Conservation (phyloP, 2,329 filamentous ascomycete species). For the Thelonectria olida region DNA sequence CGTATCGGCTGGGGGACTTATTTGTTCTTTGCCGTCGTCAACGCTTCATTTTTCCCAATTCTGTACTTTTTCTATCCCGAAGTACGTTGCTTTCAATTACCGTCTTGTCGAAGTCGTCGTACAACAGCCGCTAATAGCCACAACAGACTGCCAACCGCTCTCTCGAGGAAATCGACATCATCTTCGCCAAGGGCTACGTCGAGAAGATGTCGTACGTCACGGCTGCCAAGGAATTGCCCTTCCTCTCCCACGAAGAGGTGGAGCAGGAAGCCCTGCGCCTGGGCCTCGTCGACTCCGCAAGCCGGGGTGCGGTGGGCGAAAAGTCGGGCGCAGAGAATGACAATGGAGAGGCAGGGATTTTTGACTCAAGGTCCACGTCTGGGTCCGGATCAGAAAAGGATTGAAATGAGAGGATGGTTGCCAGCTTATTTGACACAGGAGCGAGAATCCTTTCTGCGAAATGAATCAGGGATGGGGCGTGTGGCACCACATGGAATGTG, state of each 20-base stretch:
- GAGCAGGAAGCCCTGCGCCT: conserved; percentile 54
- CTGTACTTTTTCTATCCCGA: conserved; percentile 59
- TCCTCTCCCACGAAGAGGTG: conserved; percentile 60
- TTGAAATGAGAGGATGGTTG: neutral
- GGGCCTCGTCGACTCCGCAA: conserved; percentile 28
- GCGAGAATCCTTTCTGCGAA: too few species aligned
- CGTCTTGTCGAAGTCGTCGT: too few species aligned
- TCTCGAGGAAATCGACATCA: conserved; percentile 66
- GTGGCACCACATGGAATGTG: too few species aligned
- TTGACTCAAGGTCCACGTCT: neutral
- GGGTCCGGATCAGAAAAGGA: conserved; percentile 11
- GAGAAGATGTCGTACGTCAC: conserved; percentile 69
- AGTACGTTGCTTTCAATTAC: conserved; percentile 6
- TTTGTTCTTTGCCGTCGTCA: conserved; percentile 61
- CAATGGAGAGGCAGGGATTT: neutral
- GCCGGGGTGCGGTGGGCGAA: conserved; percentile 30
- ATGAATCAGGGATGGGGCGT: too few species aligned
- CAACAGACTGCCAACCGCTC: conserved; percentile 48
- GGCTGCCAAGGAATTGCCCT: conserved; percentile 65
- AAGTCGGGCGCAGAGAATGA: conserved; percentile 24
- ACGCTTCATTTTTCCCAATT: conserved; percentile 60
- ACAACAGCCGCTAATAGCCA: neutral
- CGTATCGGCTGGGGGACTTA: conserved; percentile 64
- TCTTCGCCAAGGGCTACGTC: conserved; percentile 67
- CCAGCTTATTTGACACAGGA: neutral